Base-by-base conservation (phyloP, 805 yeast genomes). In the Wickerhamomyces tratensis region DNA sequence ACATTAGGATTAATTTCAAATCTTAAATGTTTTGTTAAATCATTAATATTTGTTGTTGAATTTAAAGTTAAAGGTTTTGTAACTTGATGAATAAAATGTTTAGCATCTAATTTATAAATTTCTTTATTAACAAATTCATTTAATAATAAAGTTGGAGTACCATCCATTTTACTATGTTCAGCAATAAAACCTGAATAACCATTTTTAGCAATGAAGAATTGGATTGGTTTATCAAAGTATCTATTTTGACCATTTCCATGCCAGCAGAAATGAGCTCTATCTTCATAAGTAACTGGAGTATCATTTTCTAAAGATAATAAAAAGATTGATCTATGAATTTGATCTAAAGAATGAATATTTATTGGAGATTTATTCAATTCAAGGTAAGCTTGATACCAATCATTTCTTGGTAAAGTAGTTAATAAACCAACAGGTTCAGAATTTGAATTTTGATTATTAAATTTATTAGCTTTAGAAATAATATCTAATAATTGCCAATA, bases 91-190 rank as follows among this genome's bases (percentile, higher is more conserved):
- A 49, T 30, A 42, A 64, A 65, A 38, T 50, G 48, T 10, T 41
- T 35, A 25, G 60, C 60, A 52, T 76, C 65, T 56, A 76, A 59
- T 55, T 75, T 71, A 43, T 61, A 47, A 44, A 89, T 63, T 51
- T 77, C 73, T 41, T 71, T 71, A 49, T 79, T 71, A 35, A 91
- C 71, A 56, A 71, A 79, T 64, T 87, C 87, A 62, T 91, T 91
- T 67, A 91, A 67, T 49, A 87, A 79, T 56, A 86, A 77, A 30
- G 96, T 91, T 58, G 97, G 95, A 9, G 96, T 86, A 48, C 98
- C 98, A 63, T 91, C 98, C 98, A 91, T 91, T 69, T 78, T 84
- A 25, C 97, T 87, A 69, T 91, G 98, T 68, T 91, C 98, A 48
- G 95, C 97, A 58, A 88, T 65, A 68, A 89, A 91, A 1, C 97